phyloP scores from a whole-genome alignment of 2,329 filamentous ascomycete genomes.

The Seiridium cupressi region DNA sequence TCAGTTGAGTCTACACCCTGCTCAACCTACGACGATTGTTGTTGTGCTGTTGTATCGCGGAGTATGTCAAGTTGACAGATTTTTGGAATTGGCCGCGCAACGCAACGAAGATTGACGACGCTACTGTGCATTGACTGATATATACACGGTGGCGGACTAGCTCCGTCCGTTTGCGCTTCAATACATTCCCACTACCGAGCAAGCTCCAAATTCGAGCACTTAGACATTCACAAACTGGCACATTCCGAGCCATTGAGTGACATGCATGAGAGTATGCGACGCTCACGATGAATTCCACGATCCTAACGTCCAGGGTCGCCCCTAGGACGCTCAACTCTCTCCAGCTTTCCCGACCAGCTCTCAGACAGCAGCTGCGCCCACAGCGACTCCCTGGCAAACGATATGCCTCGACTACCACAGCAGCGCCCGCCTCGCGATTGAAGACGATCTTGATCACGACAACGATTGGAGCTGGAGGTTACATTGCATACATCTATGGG shows the following conservation, averaged over 20 bases:
- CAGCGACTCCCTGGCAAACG: constrained; percentile 14
- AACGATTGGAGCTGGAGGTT: constrained; percentile 38
- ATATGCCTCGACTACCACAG: constrained; percentile 27
- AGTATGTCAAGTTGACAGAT: background rate
- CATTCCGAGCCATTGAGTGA: constrained; percentile 24
- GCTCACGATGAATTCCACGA: constrained; percentile 23
- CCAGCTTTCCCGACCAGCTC: background rate
- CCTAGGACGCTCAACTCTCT: constrained; percentile 1
- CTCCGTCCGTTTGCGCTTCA: background rate
- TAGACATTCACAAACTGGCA: background rate
- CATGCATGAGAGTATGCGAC: constrained; percentile 19
- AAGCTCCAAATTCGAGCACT: background rate
- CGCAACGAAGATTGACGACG: background rate
- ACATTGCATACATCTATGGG: constrained; percentile 62
- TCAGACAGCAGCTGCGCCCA: background rate
- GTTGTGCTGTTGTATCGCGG: background rate
- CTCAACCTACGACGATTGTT: background rate
- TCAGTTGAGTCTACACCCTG: background rate
- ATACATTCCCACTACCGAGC: background rate
- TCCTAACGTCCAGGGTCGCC: constrained; percentile 15
- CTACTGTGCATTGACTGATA: background rate
- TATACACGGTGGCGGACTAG: too few species aligned
- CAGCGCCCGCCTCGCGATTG: constrained; percentile 24
- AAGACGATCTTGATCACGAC: constrained; percentile 39
- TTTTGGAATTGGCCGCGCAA: background rate